These are phyloP conservation scores for Phellopilus nigrolimitatus DNA, from an alignment of 1,284 basidiomycete species.

Conservation along the genomic window DNA sequence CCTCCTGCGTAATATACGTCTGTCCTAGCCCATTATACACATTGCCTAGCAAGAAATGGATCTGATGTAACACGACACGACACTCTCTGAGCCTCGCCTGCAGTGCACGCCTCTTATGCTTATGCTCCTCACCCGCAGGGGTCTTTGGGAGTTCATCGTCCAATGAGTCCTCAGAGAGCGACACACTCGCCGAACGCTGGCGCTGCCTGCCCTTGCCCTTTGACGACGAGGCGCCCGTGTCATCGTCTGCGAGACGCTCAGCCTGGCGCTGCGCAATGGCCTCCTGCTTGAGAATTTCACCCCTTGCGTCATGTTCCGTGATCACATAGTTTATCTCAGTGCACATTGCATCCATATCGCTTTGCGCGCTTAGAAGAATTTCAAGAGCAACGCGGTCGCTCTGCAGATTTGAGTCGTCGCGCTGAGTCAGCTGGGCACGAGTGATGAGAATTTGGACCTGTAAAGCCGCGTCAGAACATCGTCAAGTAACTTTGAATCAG, in stretches of 20 bases:
- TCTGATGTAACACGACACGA: constrained; percentile 54
- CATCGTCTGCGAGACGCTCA: neutral
- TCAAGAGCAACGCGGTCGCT: constrained; percentile 52
- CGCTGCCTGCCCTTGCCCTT: constrained; percentile 39
- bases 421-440: constrained; percentile 56
- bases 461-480: neutral
- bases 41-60: constrained; percentile 71
- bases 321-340: constrained; percentile 48
- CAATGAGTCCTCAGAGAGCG: constrained; percentile 32
- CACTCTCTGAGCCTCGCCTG: constrained; percentile 57
- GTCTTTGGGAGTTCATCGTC: constrained; percentile 49
- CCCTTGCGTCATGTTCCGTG: constrained; percentile 46
- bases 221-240: constrained; percentile 14
- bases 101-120: constrained; percentile 43
- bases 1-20: constrained; percentile 43
- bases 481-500: neutral
- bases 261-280: constrained; percentile 27
- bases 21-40: constrained; percentile 60
- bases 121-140: constrained; percentile 51
- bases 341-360: constrained; percentile 46
- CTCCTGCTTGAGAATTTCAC: constrained; percentile 43
- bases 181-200: constrained; percentile 28
- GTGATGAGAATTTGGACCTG: constrained; percentile 52
- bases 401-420: constrained; percentile 37
- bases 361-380: constrained; percentile 49